Percentiles rank a stretch among this genome's conserved stretches.
Conservation (phyloP, 1,284 basidiomycete genomes). For the Austroboletus rostrupii region DNA sequence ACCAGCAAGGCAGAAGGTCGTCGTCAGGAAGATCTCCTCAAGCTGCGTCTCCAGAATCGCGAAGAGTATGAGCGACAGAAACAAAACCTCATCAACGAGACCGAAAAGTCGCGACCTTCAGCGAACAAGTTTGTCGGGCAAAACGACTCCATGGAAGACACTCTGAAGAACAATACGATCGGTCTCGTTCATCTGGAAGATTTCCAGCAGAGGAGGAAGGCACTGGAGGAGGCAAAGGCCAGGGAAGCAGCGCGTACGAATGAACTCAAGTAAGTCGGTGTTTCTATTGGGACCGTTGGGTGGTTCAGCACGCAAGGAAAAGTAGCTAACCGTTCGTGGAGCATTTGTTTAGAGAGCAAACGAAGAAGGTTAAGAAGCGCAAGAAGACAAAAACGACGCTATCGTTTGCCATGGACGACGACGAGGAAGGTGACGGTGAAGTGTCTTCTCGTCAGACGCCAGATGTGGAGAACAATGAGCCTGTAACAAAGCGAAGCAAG, state of each 20-base stretch:
- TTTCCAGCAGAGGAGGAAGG: constrained; percentile 85
- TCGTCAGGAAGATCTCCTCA: constrained; percentile 74
- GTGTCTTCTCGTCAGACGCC: constrained; percentile 36
- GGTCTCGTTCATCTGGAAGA: constrained; percentile 93
- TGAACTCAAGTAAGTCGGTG: constrained; percentile 72
- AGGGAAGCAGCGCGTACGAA: constrained; percentile 81
- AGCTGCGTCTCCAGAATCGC: constrained; percentile 78
- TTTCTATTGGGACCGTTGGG: background rate
- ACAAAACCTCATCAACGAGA: constrained; percentile 75
- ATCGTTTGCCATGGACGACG: constrained; percentile 88
- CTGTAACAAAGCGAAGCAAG: constrained; percentile 66
- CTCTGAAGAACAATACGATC: constrained; percentile 88
- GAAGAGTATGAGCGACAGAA: constrained; percentile 90
- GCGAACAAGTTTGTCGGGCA: constrained; percentile 89
- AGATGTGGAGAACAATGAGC: constrained; percentile 37
- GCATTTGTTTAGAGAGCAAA: constrained; percentile 80
- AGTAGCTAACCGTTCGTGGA: constrained; percentile 71
- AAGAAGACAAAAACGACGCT: constrained; percentile 78
- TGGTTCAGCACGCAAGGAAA: constrained; percentile 13
- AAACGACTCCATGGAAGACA: constrained; percentile 93
- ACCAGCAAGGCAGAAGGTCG: constrained; percentile 67
- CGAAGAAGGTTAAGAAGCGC: constrained; percentile 87
- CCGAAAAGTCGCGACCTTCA: constrained; percentile 80
- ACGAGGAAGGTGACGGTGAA: constrained; percentile 40
- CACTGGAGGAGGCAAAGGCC: constrained; percentile 89